Base-by-base conservation (phyloP, 305 asterid species). In the Euphrasia arctica region DNA sequence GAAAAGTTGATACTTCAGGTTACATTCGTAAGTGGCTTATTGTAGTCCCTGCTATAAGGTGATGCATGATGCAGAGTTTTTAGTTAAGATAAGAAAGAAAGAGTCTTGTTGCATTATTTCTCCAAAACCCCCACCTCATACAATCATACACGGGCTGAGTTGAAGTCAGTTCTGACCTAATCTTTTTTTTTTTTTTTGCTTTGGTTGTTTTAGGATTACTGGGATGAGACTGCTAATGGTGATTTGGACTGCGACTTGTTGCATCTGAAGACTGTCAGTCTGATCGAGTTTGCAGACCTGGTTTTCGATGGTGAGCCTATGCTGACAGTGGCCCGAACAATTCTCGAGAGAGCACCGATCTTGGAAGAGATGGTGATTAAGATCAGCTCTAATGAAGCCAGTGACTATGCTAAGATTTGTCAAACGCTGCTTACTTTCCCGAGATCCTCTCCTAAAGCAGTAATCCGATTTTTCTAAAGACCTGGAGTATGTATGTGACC, bases 261-360 rank as follows among this genome's bases (percentile, higher is more conserved):
- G 15, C 65, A 58, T 47, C 65, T 67, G 22, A 67, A 32, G 59
- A 31, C 51, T 4, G 59, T 67, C 9, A 7, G 4, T 1, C 47
- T 67, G 3, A 51, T 0, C 6, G 13, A 14, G 15, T 31, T 4
- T 48, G 12, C 31, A 43, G 39, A 12, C 5, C 9, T 10, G 11
- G 4, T 4, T 47, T 9, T 31, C 9, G 25, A 11, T 3, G 60
- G 64, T 11, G 69, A 52, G 22, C 69, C 61, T 9, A 51, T 64
- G 50, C 50, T 64, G 4, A 64, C 11, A 22, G 5, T 64, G 9
- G 60, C 22, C 14, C 25, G n/a, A 36, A 3, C 42, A 34, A 32
- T 52, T 13, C 58, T 51, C 2, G 34, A 34, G 62, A 58, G 28
- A 22, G 62, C 62, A 7, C 13, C 48, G 1, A 18, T 12, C 51